Conservation (phyloP, 805 yeast genomes). For the Kuraishia capsulata region DNA sequence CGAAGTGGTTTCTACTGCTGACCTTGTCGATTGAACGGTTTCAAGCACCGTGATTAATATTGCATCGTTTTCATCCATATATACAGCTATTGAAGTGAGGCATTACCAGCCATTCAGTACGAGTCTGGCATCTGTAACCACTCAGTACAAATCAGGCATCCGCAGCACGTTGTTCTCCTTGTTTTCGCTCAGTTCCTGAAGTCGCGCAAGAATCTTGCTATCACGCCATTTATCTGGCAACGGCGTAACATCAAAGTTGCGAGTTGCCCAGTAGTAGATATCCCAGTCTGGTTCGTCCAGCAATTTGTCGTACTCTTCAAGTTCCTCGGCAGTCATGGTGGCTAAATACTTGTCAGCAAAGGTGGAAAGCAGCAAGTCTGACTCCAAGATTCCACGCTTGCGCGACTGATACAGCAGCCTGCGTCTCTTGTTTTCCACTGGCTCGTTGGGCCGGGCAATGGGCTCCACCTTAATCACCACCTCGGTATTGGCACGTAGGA, state of each 20-base stretch:
- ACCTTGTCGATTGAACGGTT: slow-evolving; percentile 1
- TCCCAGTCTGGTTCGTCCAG: slow-evolving; percentile 99
- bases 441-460: slow-evolving; percentile 65
- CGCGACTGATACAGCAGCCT: slow-evolving; percentile 85
- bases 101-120: neutral
- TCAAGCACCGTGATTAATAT: neutral
- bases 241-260: slow-evolving; percentile 71
- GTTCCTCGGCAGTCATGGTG: slow-evolving; percentile 48
- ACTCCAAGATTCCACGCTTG: slow-evolving; percentile 91
- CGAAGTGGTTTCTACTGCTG: slow-evolving; percentile 2
- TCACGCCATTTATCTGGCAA: slow-evolving; percentile 82
- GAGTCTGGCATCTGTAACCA: slow-evolving; percentile 61
- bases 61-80: neutral
- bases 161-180: slow-evolving; percentile 64
- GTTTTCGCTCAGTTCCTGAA: slow-evolving; percentile 72
- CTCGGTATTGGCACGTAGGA: neutral
- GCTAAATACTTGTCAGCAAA: slow-evolving; percentile 73
- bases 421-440: slow-evolving; percentile 69
- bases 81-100: neutral
- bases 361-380: slow-evolving; percentile 76
- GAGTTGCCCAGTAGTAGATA: slow-evolving; percentile 95
- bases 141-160: slow-evolving; percentile 61
- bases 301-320: slow-evolving; percentile 77
- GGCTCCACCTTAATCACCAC: slow-evolving; percentile 68
- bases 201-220: slow-evolving; percentile 47